Conservation (phyloP, 257 asterid species). For the Gardenia jasminoides region DNA sequence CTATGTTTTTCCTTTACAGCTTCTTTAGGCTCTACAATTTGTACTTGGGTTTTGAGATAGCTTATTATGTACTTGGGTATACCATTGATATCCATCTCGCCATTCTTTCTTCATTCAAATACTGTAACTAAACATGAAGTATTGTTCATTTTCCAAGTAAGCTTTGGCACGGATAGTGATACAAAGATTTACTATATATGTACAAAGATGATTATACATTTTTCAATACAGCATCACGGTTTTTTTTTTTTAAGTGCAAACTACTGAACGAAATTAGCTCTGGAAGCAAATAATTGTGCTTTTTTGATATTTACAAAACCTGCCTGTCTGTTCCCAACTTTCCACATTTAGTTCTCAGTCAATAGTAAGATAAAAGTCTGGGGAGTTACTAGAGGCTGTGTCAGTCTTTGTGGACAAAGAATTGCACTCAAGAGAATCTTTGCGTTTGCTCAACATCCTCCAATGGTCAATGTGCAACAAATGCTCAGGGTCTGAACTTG, state of each 20-base stretch:
- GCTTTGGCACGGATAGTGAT: background rate
- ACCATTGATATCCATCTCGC: background rate
- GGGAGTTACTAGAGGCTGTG: slow-evolving; percentile 26
- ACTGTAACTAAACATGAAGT: background rate
- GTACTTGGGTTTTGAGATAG: background rate
- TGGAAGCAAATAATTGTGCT: background rate
- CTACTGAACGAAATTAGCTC: background rate
- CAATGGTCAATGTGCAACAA: slow-evolving; percentile 53
- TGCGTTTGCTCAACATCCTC: slow-evolving; percentile 44
- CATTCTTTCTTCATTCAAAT: background rate
- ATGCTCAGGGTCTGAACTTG: slow-evolving; percentile 40
- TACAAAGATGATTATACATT: background rate
- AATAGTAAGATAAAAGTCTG: slow-evolving; percentile 44
- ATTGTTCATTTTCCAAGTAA: background rate
- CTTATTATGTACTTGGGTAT: background rate
- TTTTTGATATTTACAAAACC: background rate
- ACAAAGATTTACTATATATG: background rate
- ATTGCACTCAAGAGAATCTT: slow-evolving; percentile 19
- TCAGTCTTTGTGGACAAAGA: slow-evolving; percentile 31
- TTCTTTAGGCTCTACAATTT: background rate
- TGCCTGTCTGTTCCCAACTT: background rate
- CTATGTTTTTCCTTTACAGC: background rate
- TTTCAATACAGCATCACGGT: background rate
- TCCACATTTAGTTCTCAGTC: slow-evolving; percentile 30
- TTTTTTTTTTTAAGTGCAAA: background rate